phyloP scores from a whole-genome alignment of 1,139 yeast species.

The Scheffersomyces insectosa region DNA sequence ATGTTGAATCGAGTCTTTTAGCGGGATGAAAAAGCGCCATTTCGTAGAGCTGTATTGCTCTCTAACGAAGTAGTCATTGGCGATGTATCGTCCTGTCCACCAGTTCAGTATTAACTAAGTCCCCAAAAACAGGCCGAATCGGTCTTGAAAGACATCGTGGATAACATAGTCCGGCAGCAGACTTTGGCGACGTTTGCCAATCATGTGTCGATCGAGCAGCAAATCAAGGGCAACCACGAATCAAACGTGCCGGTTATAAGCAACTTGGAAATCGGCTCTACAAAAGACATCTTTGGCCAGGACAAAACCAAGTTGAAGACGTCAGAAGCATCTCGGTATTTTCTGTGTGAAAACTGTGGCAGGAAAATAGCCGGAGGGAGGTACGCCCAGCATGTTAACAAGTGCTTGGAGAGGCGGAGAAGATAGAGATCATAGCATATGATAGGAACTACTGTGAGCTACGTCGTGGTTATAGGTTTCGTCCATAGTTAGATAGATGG shows the following conservation, averaged over 20 bases:
- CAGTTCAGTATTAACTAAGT: no score
- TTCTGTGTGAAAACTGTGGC: constrained; percentile 77
- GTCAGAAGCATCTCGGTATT: constrained; percentile 52
- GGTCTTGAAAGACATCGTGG: constrained; percentile 33
- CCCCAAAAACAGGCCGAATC: constrained; percentile 19
- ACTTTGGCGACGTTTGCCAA: constrained; percentile 30
- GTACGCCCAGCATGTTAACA: constrained; percentile 88
- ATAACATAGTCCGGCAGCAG: constrained; percentile 36
- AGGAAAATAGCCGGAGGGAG: constrained; percentile 88
- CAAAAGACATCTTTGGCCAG: constrained; percentile 42
- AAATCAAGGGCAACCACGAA: constrained; percentile 12
- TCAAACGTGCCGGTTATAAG: constrained; percentile 6
- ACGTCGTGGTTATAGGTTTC: no score
- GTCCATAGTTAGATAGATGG: no score
- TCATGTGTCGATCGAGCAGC: constrained; percentile 20
- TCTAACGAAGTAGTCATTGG: no score
- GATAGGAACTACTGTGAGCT: no score
- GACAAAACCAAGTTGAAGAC: constrained; percentile 42
- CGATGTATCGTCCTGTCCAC: no score
- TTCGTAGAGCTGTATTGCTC: no score
- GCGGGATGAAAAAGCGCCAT: no score
- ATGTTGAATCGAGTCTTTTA: constrained; percentile 5
- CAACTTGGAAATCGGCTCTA: constrained; percentile 14
- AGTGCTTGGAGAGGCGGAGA: constrained; percentile 62
- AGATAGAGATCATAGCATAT: constrained; percentile 3